Conservation (phyloP, 768 basidiomycete genomes). For the Lactarius tabidus region DNA sequence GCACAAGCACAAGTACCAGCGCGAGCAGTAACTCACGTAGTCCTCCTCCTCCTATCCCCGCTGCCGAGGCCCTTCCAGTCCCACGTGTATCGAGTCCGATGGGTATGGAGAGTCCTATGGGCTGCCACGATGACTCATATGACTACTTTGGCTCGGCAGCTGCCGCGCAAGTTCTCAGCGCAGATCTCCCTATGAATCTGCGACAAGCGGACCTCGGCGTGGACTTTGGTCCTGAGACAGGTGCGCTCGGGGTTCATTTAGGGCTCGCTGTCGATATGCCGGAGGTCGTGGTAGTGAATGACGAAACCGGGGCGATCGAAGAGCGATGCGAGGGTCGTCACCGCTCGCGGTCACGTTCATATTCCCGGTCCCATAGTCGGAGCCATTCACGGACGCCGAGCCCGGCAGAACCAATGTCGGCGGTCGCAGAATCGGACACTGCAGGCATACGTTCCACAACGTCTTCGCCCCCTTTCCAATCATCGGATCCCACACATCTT, state of each 20-base stretch:
- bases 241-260: slow-evolving; percentile 18
- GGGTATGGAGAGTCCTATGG: slow-evolving; percentile 9
- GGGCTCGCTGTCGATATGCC: slow-evolving; percentile 23
- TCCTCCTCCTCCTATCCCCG: slow-evolving; percentile 20
- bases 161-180: slow-evolving; percentile 10
- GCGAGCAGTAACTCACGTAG: slow-evolving; percentile 21
- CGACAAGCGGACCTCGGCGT: slow-evolving; percentile 15
- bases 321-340: slow-evolving; percentile 18
- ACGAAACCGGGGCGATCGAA: slow-evolving; percentile 21
- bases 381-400: slow-evolving; percentile 27
- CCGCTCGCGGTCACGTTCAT: slow-evolving; percentile 16
- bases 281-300: slow-evolving; percentile 25
- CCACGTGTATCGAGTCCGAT: slow-evolving; percentile 17
- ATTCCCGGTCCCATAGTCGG: slow-evolving; percentile 19
- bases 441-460: slow-evolving; percentile 15
- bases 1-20: slow-evolving; percentile 25
- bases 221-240: slow-evolving; percentile 17
- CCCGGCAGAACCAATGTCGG: slow-evolving; percentile 18
- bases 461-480: slow-evolving; percentile 22
- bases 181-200: slow-evolving; percentile 2
- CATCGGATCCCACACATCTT: slow-evolving; percentile 26
- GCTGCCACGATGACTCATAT: slow-evolving; percentile 17
- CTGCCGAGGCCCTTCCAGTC: slow-evolving; percentile 17
- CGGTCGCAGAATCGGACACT: slow-evolving; percentile 16
- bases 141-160: slow-evolving; percentile 14